Base-by-base conservation (phyloP, 208 protist genomes). In the Acanthamoeba sp. region DNA sequence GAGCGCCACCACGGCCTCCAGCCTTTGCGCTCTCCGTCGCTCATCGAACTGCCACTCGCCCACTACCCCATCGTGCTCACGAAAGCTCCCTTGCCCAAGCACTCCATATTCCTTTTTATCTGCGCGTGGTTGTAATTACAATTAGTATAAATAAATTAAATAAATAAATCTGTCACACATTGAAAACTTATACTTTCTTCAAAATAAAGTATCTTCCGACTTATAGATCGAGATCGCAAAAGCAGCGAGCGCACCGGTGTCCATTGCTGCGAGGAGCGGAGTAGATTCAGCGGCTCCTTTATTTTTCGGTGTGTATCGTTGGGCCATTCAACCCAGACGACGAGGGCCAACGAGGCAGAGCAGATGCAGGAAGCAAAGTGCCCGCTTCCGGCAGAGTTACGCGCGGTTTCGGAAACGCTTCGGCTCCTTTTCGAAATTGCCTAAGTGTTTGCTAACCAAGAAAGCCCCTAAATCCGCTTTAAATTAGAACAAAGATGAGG, bases 21-120 rank as follows among this genome's bases (percentile, higher is more conserved):
- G 76, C 48, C 59, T 29, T 34, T 34, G 76, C 32, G 18, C 36
- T 20, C 42, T 24, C 14, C 48, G 24, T 50, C 48, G 76, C 29
- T 85, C 45, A 24, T 85, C 76, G 42, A 59, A 85, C 48, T 57
- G 76, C 76, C 76, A 85, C 76, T 85, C 76, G 76, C 76, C 76
- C 45, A 85, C 36, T 36, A 80, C 76, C 1, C 76, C 76, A 32
- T 85, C 76, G n/a, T 57, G 45, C 76, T 50, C 48, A 1, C 20
- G 24, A 27, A 34, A 85, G 27, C 27, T 3, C 18, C 76, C 76
- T 14, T 18, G 6, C 14, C 76, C 24, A 9, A 85, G 76, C 0
- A 45, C 76, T 9, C 76, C 76, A 24, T 85, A 85, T 10, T 7
- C 29, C 22, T n/a, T n/a, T 24, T 24, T 29, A 24, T 85, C 76